Conservation (phyloP, 2,329 filamentous ascomycete species). For the Aureobasidium sp. region DNA sequence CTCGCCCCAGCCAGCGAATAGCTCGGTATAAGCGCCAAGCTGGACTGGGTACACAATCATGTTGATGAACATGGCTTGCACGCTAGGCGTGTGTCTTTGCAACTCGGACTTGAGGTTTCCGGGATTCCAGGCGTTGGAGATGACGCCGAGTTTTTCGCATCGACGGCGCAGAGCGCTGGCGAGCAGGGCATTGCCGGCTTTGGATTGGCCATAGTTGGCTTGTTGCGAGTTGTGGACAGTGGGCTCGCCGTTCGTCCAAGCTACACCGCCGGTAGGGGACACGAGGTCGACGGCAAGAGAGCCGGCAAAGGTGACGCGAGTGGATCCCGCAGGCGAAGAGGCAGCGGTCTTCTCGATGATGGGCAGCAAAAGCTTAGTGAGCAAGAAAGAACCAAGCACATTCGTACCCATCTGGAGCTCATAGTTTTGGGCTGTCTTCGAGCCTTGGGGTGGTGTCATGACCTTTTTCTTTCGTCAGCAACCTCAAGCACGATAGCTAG, state of each 20-base stretch:
- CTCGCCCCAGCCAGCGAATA: conserved; percentile 24
- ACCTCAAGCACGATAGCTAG: background rate
- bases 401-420: conserved; percentile 25
- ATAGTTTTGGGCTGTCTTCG: conserved; percentile 23
- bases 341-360: conserved; percentile 22
- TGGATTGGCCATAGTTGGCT: conserved; percentile 22
- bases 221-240: conserved; percentile 16
- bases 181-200: conserved; percentile 24
- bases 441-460: conserved; percentile 27
- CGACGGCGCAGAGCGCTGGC: conserved; percentile 15
- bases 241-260: conserved; percentile 15
- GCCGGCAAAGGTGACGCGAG: conserved; percentile 26
- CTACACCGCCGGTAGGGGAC: conserved; percentile 19
- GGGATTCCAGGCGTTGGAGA: conserved; percentile 25
- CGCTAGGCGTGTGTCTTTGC: conserved; percentile 19
- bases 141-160: conserved; percentile 19
- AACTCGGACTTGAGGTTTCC: conserved; percentile 26
- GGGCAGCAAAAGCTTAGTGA: conserved; percentile 26
- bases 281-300: conserved; percentile 21
- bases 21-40: conserved; percentile 27
- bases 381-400: conserved; percentile 27
- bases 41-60: conserved; percentile 18
- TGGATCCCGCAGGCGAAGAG: conserved; percentile 18
- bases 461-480: conserved; percentile 5
- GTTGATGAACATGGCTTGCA: conserved; percentile 15